Percentiles rank a stretch among this genome's conserved stretches.
Evolutionary conservation across 805 yeast species (phyloP).

Genomic region (Saccharomycopsis malanga): DNA sequence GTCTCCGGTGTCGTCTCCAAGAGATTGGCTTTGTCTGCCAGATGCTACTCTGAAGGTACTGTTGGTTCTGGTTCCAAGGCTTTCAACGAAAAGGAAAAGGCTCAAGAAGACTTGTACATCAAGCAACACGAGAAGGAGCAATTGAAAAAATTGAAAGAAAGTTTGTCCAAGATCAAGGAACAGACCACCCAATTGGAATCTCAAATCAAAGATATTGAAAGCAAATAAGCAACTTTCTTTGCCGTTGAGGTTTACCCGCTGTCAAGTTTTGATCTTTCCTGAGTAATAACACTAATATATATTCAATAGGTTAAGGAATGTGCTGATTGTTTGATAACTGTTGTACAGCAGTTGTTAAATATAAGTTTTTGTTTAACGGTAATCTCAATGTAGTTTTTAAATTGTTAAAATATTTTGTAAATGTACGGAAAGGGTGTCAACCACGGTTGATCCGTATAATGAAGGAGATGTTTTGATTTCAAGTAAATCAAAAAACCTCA

Average conservation of each 20-base stretch:
- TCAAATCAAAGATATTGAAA: constrained; percentile 14
- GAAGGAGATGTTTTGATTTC: too few species aligned
- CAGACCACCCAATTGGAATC: constrained; percentile 19
- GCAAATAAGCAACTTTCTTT: background rate
- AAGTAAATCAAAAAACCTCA: too few species aligned
- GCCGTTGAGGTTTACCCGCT: background rate
- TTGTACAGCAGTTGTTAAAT: too few species aligned
- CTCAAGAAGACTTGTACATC: constrained; percentile 20
- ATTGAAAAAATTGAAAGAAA: constrained; percentile 20
- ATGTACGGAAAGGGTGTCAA: too few species aligned
- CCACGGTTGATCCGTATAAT: too few species aligned
- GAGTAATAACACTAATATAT: too few species aligned
- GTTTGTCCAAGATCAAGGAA: constrained; percentile 20
- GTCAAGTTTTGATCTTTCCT: too few species aligned
- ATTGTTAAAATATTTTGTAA: too few species aligned
- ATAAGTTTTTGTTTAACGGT: too few species aligned
- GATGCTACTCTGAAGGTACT: constrained; percentile 16
- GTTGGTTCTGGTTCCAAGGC: constrained; percentile 21
- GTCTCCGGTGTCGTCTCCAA: constrained; percentile 1
- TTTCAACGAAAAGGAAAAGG: constrained; percentile 22
- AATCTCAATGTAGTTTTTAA: too few species aligned
- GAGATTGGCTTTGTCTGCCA: constrained; percentile 10
- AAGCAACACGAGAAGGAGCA: constrained; percentile 22
- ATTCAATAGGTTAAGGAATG: too few species aligned
- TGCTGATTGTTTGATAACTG: too few species aligned